Evolutionary conservation across 345 rosid genomes (phyloP).

Genomic region (Salix brachista): DNA sequence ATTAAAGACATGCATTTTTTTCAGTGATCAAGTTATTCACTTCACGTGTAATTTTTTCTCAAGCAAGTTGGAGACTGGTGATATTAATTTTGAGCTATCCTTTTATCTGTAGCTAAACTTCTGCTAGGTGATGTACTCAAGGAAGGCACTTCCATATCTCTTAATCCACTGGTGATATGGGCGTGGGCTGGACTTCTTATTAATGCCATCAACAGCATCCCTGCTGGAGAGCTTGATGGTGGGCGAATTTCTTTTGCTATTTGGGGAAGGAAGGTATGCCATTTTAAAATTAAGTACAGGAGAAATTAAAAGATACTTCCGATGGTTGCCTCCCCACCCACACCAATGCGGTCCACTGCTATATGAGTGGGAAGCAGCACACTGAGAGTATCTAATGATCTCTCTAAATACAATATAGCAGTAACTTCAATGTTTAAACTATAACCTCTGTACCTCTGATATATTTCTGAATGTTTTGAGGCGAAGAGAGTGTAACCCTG

Average conservation of each 20-base stretch:
- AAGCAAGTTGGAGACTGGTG: not conserved
- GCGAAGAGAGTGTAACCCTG: not conserved
- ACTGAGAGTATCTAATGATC: not conserved
- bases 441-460: not conserved
- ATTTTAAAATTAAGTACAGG: not conserved
- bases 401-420: not conserved
- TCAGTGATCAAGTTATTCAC: not conserved
- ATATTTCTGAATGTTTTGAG: not conserved
- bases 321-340: not conserved
- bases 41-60: not conserved
- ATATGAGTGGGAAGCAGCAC: not conserved
- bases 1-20: not conserved
- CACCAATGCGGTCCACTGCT: not conserved
- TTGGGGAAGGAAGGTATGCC: conserved; percentile 91
- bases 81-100: conserved; percentile 5
- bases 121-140: conserved; percentile 75
- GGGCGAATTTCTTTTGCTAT: conserved; percentile 78
- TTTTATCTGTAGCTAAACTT: conserved; percentile 60
- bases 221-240: conserved; percentile 92
- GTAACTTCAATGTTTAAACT: not conserved
- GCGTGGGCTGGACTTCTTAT: conserved; percentile 96
- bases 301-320: not conserved
- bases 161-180: conserved; percentile 85
- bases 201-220: conserved; percentile 92
- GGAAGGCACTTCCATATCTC: conserved; percentile 80